These are phyloP conservation scores for Aspergillus ochraceus DNA, from an alignment of 2,329 filamentous ascomycete genomes.

Conservation along the genomic window DNA sequence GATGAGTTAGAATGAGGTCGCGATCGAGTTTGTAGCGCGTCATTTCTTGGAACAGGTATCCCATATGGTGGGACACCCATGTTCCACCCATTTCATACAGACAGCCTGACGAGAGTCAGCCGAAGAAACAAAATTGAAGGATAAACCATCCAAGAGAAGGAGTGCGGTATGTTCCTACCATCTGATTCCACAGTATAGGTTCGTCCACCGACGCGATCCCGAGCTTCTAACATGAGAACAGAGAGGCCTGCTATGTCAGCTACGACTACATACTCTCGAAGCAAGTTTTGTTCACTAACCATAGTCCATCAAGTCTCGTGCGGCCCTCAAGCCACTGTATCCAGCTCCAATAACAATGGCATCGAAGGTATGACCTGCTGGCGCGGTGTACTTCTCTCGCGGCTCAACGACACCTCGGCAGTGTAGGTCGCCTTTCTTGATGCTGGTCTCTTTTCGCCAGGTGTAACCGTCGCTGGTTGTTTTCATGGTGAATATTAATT, in stretches of 20 bases:
- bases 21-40: constrained; percentile 7
- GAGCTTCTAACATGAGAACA: constrained; percentile 45
- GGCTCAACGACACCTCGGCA: constrained; percentile 8
- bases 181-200: constrained; percentile 9
- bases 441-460: neutral
- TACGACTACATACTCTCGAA: neutral
- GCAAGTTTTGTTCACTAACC: neutral
- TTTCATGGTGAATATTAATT: neutral
- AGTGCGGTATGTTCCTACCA: neutral
- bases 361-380: constrained; percentile 13
- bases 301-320: constrained; percentile 27
- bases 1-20: constrained; percentile 3
- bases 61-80: constrained; percentile 9
- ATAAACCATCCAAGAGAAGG: too few species aligned
- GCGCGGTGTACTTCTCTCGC: neutral
- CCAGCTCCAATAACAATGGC: constrained; percentile 33
- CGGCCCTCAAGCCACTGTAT: constrained; percentile 32
- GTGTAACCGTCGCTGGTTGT: constrained; percentile 3
- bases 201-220: constrained; percentile 51
- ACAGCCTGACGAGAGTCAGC: neutral
- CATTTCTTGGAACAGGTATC: constrained; percentile 7
- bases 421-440: neutral
- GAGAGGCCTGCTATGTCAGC: constrained; percentile 1
- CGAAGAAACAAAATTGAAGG: neutral
- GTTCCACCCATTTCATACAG: constrained; percentile 9